Base-by-base conservation (phyloP, 805 yeast species). In the Pichia paraexigua region DNA sequence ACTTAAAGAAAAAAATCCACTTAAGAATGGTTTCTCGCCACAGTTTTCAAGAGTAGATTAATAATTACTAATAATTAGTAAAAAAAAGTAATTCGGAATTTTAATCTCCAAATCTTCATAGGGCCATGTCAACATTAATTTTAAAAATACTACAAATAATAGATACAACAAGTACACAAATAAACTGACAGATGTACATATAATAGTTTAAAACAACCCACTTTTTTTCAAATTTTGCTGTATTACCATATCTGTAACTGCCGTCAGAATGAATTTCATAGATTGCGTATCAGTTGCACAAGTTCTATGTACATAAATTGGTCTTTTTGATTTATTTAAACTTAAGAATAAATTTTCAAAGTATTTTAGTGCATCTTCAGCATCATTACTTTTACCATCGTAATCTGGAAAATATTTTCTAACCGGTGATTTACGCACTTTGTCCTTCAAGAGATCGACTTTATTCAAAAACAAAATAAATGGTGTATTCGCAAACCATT, bases 211-310 rank as follows among this genome's bases (percentile, higher is more conserved):
- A 58, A 86, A 75, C 45, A 89, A 71, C 5, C 96, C 96, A 63
- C 89, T 83, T 61, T 77, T 79, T 66, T 83, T 80, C 65, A 92
- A 68, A 63, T 87, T 91, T 60, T 86, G 86, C 63, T 87, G 92
- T 30, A 92, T 79, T 45, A 94, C 79, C 79, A 89, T 76, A 69
- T 94, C 98, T 1, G 97, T 89, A 10, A 90, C 96, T 0, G 98
- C 97, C 5, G 87, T 79, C 51, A 94, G 74, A 18, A 94, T 97
- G 62, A 91, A 92, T 62, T 79, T 78, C 96, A 94, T 94, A 28
- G 90, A 79, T 50, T 79, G 74, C 0, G 95, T 80, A 65, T 94
- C 98, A 0, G 99, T 94, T 0, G 99, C 99, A 70, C 97, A 90
- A 1, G 99, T 94, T 57, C 90, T 73, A 69, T 90, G 97, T 22